Evolutionary conservation across 345 rosid species (phyloP).

Genomic region (Gossypium arboreum): DNA sequence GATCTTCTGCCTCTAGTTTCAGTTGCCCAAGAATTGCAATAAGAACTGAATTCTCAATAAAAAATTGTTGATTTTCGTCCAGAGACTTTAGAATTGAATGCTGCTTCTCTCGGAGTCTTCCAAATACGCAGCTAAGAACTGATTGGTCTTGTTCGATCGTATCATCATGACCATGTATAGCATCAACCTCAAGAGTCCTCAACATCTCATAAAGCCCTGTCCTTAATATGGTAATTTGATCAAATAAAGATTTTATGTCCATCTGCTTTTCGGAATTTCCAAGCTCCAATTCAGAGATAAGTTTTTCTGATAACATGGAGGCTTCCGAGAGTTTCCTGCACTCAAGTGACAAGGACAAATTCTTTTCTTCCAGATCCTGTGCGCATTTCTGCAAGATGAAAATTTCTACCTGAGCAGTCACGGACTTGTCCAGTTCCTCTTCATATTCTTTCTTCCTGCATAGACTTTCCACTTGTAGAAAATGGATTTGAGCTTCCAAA

Average conservation of each 20-base stretch:
- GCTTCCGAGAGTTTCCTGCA: conserved; percentile 49
- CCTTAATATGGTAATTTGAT: conserved; percentile 46
- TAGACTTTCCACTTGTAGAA: conserved; percentile 52
- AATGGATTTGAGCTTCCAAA: conserved; percentile 50
- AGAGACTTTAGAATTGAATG: conserved; percentile 38
- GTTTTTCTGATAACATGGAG: conserved; percentile 53
- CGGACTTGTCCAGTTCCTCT: conserved; percentile 57
- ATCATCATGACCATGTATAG: conserved; percentile 28
- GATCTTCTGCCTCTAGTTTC: conserved; percentile 51
- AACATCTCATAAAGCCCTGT: conserved; percentile 48
- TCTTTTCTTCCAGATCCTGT: conserved; percentile 59
- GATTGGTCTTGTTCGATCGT: conserved; percentile 40
- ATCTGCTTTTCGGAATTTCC: conserved; percentile 47
- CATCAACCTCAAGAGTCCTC: conserved; percentile 45
- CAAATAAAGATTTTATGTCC: conserved; percentile 48
- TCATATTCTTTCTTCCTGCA: conserved; percentile 58
- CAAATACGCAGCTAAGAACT: conserved; percentile 32
- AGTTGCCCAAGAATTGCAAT: conserved; percentile 56
- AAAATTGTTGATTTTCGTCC: conserved; percentile 52
- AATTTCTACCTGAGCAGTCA: conserved; percentile 55
- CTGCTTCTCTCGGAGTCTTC: conserved; percentile 52
- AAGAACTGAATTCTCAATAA: conserved; percentile 58
- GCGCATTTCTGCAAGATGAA: conserved; percentile 62
- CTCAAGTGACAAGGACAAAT: conserved; percentile 47
- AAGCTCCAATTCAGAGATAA: conserved; percentile 45